Evolutionary conservation across 441 rosid species (phyloP).

Genomic region (Mallotus japonicus): DNA sequence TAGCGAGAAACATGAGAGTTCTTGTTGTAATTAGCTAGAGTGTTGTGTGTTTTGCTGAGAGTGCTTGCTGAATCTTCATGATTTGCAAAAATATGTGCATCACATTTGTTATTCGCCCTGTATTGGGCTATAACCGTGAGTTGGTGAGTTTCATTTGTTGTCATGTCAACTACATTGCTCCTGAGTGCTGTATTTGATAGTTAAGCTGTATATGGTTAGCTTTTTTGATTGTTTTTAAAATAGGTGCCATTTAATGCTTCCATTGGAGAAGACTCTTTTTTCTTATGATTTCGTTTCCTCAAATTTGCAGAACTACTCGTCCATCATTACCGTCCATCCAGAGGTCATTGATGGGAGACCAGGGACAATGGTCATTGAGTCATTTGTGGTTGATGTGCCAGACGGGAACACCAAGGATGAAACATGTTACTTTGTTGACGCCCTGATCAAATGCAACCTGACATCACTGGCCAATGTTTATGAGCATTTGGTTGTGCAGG

Average conservation of each 20-base stretch:
- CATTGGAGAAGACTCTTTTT: background rate
- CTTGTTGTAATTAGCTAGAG: background rate
- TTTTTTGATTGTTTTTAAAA: background rate
- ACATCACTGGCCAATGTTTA: slow-evolving; percentile 68
- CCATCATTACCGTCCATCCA: slow-evolving; percentile 73
- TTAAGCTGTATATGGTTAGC: background rate
- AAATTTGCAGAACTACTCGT: slow-evolving; percentile 68
- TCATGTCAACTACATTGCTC: background rate
- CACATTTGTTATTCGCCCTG: background rate
- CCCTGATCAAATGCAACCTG: slow-evolving; percentile 72
- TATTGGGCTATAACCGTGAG: background rate
- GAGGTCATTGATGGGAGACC: slow-evolving; percentile 69
- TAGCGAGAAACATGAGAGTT: background rate
- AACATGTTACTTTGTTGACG: slow-evolving; percentile 81
- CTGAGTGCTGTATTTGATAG: background rate
- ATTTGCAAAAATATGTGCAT: background rate
- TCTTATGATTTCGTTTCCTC: slow-evolving; percentile 1
- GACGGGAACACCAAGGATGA: slow-evolving; percentile 84
- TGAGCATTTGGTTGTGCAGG: slow-evolving; percentile 64
- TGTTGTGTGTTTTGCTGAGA: background rate
- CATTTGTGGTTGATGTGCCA: slow-evolving; percentile 80
- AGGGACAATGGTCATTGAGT: slow-evolving; percentile 79
- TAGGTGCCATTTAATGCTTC: background rate
- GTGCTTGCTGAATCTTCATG: background rate
- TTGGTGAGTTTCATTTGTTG: background rate